Evolutionary conservation across 306 rosid genomes (phyloP).

Genomic region (Vigna reflexopilosa): DNA sequence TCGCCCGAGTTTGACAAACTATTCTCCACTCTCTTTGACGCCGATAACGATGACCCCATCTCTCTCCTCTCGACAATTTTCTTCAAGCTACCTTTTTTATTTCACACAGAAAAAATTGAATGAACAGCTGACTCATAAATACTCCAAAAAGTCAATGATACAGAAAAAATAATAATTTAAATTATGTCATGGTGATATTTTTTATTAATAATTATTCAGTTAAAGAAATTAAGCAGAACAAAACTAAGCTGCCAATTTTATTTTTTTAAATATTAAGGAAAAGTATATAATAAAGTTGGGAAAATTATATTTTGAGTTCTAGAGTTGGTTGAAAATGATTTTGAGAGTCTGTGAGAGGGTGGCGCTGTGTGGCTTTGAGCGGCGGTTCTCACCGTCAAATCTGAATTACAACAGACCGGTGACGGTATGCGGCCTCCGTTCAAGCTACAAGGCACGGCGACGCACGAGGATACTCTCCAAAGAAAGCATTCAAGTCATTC

Average conservation of each 20-base stretch:
- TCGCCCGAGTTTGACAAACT: conserved; percentile 53
- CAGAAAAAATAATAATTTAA: too few relatives aligned
- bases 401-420: background rate
- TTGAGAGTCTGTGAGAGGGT: background rate
- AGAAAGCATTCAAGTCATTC: conserved; percentile 77
- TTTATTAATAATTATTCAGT: too few relatives aligned
- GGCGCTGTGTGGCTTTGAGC: too few relatives aligned
- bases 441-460: conserved; percentile 46
- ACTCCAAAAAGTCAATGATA: too few relatives aligned
- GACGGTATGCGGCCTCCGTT: conserved; percentile 63
- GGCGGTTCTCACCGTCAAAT: background rate
- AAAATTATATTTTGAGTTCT: too few relatives aligned
- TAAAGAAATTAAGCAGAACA: too few relatives aligned
- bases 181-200: too few relatives aligned
- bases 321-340: conserved; percentile 24
- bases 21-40: conserved; percentile 66
- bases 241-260: too few relatives aligned
- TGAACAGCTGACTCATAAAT: too few relatives aligned
- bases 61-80: background rate
- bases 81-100: background rate
- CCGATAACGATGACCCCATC: conserved; percentile 70
- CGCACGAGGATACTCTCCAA: conserved; percentile 57
- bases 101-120: too few relatives aligned
- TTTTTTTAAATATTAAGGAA: too few relatives aligned
- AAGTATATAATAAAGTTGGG: too few relatives aligned